Conservation (phyloP, 129 eudicot species). For the Artemisia tridentata region DNA sequence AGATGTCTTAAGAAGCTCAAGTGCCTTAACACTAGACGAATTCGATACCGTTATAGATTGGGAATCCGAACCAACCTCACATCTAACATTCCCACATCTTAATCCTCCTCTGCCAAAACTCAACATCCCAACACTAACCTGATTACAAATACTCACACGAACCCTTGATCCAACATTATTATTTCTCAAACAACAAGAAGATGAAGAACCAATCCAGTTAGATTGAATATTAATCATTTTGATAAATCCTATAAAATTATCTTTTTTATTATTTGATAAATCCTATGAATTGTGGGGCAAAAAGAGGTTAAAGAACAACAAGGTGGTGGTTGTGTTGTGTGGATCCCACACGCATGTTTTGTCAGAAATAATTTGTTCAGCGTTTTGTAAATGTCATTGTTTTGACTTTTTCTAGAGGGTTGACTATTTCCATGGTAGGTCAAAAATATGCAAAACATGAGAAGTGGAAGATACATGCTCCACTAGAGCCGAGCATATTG, state of each 20-base stretch:
- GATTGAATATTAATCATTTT: constrained; percentile 8
- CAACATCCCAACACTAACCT: constrained; percentile 7
- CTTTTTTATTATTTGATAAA: background rate
- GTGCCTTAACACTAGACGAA: constrained; percentile 46
- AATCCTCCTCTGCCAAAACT: constrained; percentile 16
- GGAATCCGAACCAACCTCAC: constrained; percentile 31
- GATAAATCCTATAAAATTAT: background rate
- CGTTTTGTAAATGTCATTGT: too few species aligned
- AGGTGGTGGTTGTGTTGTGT: too few species aligned
- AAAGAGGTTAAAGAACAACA: background rate
- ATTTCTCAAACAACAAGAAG: constrained; percentile 18
- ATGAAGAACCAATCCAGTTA: constrained; percentile 12
- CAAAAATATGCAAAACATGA: too few species aligned
- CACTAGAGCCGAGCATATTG: too few species aligned
- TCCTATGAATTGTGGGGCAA: constrained; percentile 7
- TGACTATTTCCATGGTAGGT: too few species aligned
- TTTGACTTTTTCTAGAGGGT: too few species aligned
- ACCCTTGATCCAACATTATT: constrained; percentile 25
- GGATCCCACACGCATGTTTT: too few species aligned
- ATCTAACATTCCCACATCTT: constrained; percentile 35
- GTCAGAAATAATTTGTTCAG: too few species aligned
- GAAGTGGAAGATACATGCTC: too few species aligned
- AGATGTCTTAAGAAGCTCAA: constrained; percentile 68
- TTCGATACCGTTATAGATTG: constrained; percentile 26
- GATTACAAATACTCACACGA: constrained; percentile 14